Evolutionary conservation across 1,139 yeast genomes (phyloP).

Genomic region (Hanseniaspora uvarum): DNA sequence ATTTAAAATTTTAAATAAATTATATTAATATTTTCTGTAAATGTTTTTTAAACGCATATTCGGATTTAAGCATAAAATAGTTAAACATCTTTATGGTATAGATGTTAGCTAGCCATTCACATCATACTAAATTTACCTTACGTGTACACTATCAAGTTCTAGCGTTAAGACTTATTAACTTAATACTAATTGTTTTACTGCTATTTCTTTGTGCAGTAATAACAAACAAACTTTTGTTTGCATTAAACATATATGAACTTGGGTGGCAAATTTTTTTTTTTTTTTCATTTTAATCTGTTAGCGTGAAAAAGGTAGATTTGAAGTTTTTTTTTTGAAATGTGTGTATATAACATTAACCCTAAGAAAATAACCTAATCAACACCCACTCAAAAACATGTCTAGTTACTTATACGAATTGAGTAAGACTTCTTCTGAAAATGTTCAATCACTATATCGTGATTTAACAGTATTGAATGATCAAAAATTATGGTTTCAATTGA

Average conservation of each 20-base stretch:
- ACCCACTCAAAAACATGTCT: background rate
- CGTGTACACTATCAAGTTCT: too few species aligned
- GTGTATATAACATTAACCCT: background rate
- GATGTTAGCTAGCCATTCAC: too few species aligned
- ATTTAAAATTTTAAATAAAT: background rate
- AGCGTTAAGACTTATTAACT: too few species aligned
- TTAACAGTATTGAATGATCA: conserved; percentile 83
- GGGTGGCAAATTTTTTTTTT: conserved; percentile 1
- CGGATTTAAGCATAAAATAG: background rate
- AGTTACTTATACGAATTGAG: conserved; percentile 9
- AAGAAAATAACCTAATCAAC: background rate
- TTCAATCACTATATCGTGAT: conserved; percentile 46
- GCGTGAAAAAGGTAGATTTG: background rate
- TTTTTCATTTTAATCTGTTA: background rate
- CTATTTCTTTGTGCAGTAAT: too few species aligned
- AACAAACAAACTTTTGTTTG: background rate
- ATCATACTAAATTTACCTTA: too few species aligned
- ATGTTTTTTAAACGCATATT: background rate
- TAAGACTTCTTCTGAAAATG: background rate
- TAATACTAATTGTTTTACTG: too few species aligned
- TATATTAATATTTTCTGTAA: background rate
- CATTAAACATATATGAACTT: background rate
- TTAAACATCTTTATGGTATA: background rate
- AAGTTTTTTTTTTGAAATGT: background rate
- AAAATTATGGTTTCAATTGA: conserved; percentile 71